Percentiles rank a stretch among this genome's conserved stretches.
Evolutionary conservation across 163 green algal species (phyloP).

Genomic region (Scenedesmus sp.): DNA sequence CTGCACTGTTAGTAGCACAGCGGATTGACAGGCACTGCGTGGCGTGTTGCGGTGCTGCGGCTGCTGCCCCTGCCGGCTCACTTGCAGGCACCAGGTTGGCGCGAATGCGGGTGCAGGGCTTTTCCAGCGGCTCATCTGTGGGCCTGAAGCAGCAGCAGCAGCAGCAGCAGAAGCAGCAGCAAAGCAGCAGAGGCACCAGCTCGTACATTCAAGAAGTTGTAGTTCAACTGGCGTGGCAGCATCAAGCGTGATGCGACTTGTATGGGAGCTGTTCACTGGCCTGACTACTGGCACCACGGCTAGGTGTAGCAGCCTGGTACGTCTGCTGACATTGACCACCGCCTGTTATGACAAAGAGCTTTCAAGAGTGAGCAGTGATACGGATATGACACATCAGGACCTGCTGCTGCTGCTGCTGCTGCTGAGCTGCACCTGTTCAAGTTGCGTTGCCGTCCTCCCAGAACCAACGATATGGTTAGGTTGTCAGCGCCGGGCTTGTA

Average conservation of each 20-base stretch:
- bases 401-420: not conserved
- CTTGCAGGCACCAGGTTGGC: conserved; percentile 66
- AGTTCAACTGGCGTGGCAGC: not conserved
- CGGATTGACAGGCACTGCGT: not conserved
- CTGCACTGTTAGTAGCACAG: too few species aligned
- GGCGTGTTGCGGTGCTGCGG: not conserved
- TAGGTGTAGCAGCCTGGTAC: too few species aligned
- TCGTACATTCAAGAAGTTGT: not conserved
- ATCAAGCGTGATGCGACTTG: not conserved
- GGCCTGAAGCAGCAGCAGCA: conserved; percentile 62
- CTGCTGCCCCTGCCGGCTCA: conserved; percentile 25
- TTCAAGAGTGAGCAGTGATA: not conserved
- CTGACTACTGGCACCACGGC: too few species aligned
- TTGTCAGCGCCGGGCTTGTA: conserved; percentile 63
- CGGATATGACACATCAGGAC: not conserved
- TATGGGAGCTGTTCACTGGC: too few species aligned
- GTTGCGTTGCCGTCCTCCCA: conserved; percentile 66
- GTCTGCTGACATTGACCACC: too few species aligned
- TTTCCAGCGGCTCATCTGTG: conserved; percentile 80
- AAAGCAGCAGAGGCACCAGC: not conserved
- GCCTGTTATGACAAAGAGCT: not conserved
- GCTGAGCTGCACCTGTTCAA: conserved; percentile 63
- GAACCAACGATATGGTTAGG: conserved; percentile 68
- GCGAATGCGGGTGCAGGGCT: conserved; percentile 76
- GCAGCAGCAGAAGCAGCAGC: conserved; percentile 24